phyloP scores from a whole-genome alignment of 2,329 filamentous ascomycete genomes.

The Alternaria sp. region DNA sequence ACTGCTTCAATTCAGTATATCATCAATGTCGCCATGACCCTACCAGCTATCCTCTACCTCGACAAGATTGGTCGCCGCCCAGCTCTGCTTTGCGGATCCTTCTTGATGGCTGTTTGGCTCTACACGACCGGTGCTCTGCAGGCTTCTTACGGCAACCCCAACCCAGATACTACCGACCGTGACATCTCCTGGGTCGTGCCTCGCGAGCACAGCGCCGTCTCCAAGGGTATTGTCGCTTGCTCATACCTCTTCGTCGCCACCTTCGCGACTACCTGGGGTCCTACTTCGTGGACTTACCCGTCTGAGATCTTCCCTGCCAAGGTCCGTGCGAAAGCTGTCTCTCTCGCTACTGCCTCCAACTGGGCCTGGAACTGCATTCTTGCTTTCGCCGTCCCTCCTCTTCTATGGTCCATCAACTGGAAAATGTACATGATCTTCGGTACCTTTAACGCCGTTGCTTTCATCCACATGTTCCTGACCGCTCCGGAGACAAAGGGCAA shows the following conservation, averaged over 20 bases:
- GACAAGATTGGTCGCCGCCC: slow-evolving; percentile 67
- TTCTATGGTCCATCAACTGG: slow-evolving; percentile 54
- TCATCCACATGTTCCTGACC: slow-evolving; percentile 53
- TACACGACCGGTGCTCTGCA: slow-evolving; percentile 68
- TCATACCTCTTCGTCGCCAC: slow-evolving; percentile 57
- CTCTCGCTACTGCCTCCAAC: slow-evolving; percentile 51
- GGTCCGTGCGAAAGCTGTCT: slow-evolving; percentile 54
- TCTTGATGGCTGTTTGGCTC: slow-evolving; percentile 67
- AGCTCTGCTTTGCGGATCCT: slow-evolving; percentile 64
- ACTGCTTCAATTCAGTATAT: slow-evolving; percentile 70
- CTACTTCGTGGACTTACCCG: slow-evolving; percentile 50
- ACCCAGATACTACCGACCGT: slow-evolving; percentile 45
- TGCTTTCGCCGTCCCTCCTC: slow-evolving; percentile 54
- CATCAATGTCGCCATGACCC: slow-evolving; percentile 68
- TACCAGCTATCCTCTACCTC: slow-evolving; percentile 68
- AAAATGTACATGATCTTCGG: slow-evolving; percentile 56
- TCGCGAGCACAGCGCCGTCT: slow-evolving; percentile 60
- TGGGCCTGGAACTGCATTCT: slow-evolving; percentile 54
- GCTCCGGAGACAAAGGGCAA: slow-evolving; percentile 54
- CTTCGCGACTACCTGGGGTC: slow-evolving; percentile 55
- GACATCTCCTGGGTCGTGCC: slow-evolving; percentile 67
- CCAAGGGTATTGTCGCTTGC: slow-evolving; percentile 62
- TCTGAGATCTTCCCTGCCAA: slow-evolving; percentile 53
- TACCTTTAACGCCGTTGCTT: slow-evolving; percentile 50
- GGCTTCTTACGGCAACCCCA: slow-evolving; percentile 63